A percentile compares a stretch with the other conserved stretches of the same genome.
Evolutionary conservation across 768 basidiomycete genomes (phyloP).

Genomic region (Russula ochroleuca): DNA sequence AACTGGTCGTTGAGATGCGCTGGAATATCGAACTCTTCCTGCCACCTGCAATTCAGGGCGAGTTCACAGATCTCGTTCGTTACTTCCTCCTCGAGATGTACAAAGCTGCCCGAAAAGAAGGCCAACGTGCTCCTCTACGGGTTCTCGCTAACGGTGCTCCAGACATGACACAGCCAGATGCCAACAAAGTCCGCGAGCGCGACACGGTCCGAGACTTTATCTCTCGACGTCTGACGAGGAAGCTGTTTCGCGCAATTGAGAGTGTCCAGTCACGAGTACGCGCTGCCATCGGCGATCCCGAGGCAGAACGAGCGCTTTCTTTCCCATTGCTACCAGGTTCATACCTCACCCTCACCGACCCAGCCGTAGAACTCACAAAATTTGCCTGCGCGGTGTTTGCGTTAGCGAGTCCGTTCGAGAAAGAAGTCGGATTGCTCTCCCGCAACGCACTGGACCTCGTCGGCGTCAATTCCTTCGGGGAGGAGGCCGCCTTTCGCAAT

Average conservation of each 20-base stretch:
- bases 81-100: constrained; percentile 85
- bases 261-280: constrained; percentile 57
- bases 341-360: constrained; percentile 71
- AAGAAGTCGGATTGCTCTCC: constrained; percentile 85
- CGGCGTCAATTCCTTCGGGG: constrained; percentile 80
- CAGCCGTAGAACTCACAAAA: constrained; percentile 86
- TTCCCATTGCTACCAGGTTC: constrained; percentile 91
- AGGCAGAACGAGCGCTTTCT: constrained; percentile 51
- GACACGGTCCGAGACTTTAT: constrained; percentile 74
- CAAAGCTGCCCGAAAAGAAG: constrained; percentile 62
- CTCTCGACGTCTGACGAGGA: constrained; percentile 72
- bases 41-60: constrained; percentile 71
- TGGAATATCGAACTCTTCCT: constrained; percentile 95
- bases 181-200: constrained; percentile 62
- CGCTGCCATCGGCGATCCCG: constrained; percentile 54
- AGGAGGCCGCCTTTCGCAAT: constrained; percentile 82
- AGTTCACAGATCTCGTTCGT: constrained; percentile 69
- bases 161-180: constrained; percentile 62
- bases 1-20: constrained; percentile 71
- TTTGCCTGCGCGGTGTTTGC: constrained; percentile 76
- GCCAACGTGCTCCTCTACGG: constrained; percentile 65
- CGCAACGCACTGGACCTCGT: constrained; percentile 86
- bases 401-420: constrained; percentile 72
- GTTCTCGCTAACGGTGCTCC: constrained; percentile 61
- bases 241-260: constrained; percentile 66